Evolutionary conservation across 1,284 basidiomycete species (phyloP), one percentile per base, ranked within the genome.

Genomic region (Leccinum pseudoinsigne): DNA sequence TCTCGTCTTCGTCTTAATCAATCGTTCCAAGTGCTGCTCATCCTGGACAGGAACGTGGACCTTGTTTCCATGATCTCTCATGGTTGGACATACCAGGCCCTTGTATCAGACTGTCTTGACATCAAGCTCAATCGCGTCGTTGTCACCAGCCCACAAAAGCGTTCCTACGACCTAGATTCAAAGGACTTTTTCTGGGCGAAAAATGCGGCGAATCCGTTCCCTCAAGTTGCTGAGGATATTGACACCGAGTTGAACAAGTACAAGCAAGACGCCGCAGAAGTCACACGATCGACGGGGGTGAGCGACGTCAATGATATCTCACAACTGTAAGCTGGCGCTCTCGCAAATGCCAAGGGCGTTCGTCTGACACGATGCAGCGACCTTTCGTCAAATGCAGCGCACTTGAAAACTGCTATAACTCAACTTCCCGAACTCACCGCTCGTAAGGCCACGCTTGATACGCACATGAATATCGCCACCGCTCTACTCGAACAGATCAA

Each of bases 171-270:
- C 76, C 88, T 99, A 47, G 97, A 99, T 77, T 89, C 93, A 12
- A 98, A 98, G 72, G 97, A 99, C 77, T 99, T 97, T 77, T 99
- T 99, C 82, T 99, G 97, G 97, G 90, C 90, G 9, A 95, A 94
- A 78, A 98, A 99, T 73, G 94, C 95, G 1, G 89, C 92, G 6
- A 94, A 93, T 68, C 97, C 97, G 0, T 99, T 99, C 83, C 97
- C 97, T 36, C 94, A 98, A 71, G 97, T 99, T 2, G 97, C 97
- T 1, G 97, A 98, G 74, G 96, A 99, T 69, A 98, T 99, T 61
- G 95, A 99, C 72, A 73, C 84, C 4, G 97, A 99, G 77, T 81
- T 99, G 67, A 95, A 91, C 76, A 89, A 89, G 77, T 99, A 99
- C 78, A 99, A 98, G 79, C 85, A 91, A 69, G 97, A 99, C 71